Base-by-base conservation (phyloP, 345 rosid genomes). In the Gynandropsis gynandra region DNA sequence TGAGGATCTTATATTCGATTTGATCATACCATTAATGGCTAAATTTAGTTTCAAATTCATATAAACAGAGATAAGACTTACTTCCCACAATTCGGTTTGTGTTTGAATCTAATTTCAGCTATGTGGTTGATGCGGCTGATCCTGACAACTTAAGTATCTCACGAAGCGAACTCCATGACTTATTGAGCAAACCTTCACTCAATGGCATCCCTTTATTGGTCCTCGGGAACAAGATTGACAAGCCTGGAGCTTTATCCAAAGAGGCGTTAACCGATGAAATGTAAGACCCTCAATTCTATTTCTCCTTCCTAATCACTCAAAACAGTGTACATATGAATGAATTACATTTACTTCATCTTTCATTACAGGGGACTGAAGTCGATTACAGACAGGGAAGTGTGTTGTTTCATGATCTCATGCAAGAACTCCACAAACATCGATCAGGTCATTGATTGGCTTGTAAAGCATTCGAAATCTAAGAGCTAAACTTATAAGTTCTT, bases 391-490 rank as follows among this genome's bases (percentile, higher is more conserved):
- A 76, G 97, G 70, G 95, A 89, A 70, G 97, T 89, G 9, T 89
- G 97, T 68, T 85, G 89, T 73, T 78, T 71, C 63, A 89, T 85
- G 93, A 89, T 89, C 61, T 89, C 97, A 4, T 85, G 97, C 93
- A 89, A 81, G 80, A 80, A 89, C 76, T 81, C 95, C 1, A 76
- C 84, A 41, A 89, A 89, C 74, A 81, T 89, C 15, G 97, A 85
- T 51, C 75, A 76, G 0, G 95, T 89, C 45, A 85, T 89, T 48
- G 87, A 89, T 62, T 89, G 97, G 97, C 95, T 89, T 50, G 75
- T 89, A 24, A 89, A 89, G 72, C 95, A 89, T 59, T 85, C 97
- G 5, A 89, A 85, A 64, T 72, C 90, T 29, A 74, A 72, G 52
- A 80, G 64, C 67, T 82, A 68, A 46, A 47, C 13, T 16, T 55